These are phyloP conservation scores for Astrothelium subdiscretum DNA, from an alignment of 495 filamentous ascomycete species.

Conservation along the genomic window DNA sequence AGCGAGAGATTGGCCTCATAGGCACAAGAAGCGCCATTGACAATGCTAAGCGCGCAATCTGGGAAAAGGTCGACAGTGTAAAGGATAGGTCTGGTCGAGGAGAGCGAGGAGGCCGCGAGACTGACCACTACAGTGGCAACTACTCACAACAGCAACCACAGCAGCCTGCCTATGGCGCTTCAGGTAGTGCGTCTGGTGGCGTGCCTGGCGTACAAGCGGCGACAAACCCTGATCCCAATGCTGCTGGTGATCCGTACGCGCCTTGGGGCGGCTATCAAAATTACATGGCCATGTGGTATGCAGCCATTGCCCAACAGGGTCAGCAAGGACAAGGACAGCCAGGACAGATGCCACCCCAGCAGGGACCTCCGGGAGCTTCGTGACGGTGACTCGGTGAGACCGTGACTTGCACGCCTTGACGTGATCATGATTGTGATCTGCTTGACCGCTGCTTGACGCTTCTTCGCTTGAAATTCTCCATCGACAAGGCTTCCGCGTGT, in stretches of 20 bases:
- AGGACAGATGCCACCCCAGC: neutral
- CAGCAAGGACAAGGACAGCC: conserved; percentile 11
- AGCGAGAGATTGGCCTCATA: conserved; percentile 70
- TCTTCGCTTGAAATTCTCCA: neutral
- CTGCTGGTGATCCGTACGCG: conserved; percentile 46
- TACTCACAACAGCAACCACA: conserved; percentile 33
- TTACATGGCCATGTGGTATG: conserved; percentile 55
- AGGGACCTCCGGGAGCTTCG: neutral
- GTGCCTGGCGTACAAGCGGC: conserved; percentile 28
- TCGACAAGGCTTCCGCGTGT: neutral
- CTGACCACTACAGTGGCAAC: conserved; percentile 27
- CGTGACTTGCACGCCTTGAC: neutral
- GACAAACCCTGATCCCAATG: conserved; percentile 22
- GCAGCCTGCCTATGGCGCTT: conserved; percentile 17
- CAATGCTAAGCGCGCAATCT: conserved; percentile 62
- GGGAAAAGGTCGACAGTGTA: conserved; percentile 78
- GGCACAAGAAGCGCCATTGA: conserved; percentile 61
- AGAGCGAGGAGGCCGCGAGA: conserved; percentile 29
- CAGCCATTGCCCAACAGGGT: conserved; percentile 17
- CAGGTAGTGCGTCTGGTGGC: conserved; percentile 35
- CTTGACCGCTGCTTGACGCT: neutral
- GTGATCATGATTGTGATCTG: conserved; percentile 3
- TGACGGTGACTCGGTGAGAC: neutral
- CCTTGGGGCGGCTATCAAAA: conserved; percentile 53
- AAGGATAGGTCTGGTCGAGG: conserved; percentile 26